Evolutionary conservation across 208 protist species (phyloP).

Genomic region (Entamoeba moshkovskii): DNA sequence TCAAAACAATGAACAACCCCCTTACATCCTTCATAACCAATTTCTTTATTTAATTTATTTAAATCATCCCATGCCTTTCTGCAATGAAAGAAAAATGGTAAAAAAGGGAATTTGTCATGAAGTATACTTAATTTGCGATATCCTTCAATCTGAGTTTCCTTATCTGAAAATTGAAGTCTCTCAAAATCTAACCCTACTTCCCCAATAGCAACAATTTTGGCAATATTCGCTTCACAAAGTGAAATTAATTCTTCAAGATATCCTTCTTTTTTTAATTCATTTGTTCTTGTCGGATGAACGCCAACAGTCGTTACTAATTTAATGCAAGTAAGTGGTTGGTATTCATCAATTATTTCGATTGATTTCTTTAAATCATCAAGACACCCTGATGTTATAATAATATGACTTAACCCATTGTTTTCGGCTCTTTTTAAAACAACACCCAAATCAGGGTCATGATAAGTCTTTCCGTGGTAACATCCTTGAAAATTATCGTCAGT

Average conservation of each 20-base stretch:
- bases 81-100: constrained; percentile 76
- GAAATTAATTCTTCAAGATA: background rate
- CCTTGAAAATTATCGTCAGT: constrained; percentile 12
- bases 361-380: constrained; percentile 11
- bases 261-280: background rate
- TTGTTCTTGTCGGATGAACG: constrained; percentile 28
- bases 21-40: constrained; percentile 23
- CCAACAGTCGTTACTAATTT: constrained; percentile 11
- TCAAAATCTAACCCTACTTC: constrained; percentile 65
- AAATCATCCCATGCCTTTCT: constrained; percentile 67
- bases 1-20: constrained; percentile 81
- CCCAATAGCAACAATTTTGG: constrained; percentile 21
- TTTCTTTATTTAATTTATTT: constrained; percentile 37
- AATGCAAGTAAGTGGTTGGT: background rate
- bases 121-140: constrained; percentile 25
- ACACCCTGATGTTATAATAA: constrained; percentile 21
- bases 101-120: background rate
- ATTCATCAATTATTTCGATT: background rate
- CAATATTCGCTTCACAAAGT: background rate
- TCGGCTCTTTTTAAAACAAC: constrained; percentile 8
- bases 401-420: constrained; percentile 1
- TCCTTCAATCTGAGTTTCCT: constrained; percentile 61
- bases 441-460: constrained; percentile 9
- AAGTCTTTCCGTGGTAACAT: background rate
- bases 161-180: constrained; percentile 63